Conservation (phyloP, 768 basidiomycete genomes). For the Mycena maculata region DNA sequence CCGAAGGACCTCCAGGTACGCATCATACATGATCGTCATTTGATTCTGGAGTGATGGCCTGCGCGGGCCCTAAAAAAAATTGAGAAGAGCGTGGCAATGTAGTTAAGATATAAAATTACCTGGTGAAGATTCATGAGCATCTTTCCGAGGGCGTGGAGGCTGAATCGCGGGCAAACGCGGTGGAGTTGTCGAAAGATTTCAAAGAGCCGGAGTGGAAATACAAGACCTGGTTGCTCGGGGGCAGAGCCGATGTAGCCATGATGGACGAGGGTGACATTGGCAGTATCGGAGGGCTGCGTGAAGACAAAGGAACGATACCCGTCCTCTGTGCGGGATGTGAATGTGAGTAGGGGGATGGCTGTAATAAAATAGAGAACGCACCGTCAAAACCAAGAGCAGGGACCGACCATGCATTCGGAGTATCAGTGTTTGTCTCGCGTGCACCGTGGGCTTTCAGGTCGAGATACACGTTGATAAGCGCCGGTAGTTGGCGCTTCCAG, state of each 20-base stretch:
- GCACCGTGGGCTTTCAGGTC: background rate
- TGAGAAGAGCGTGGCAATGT: too few species aligned
- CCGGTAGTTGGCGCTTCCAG: conserved; percentile 7
- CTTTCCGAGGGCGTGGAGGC: conserved; percentile 33
- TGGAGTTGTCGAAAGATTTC: conserved; percentile 41
- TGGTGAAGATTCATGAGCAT: conserved; percentile 34
- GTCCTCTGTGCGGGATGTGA: background rate
- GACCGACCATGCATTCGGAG: background rate
- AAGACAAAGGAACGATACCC: background rate
- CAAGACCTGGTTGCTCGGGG: conserved; percentile 31
- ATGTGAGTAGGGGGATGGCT: background rate
- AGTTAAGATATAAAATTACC: conserved; percentile 17
- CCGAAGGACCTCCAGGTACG: conserved; percentile 14
- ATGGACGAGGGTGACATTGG: conserved; percentile 34
- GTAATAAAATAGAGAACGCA: background rate
- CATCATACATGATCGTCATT: conserved; percentile 6
- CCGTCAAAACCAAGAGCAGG: conserved; percentile 9
- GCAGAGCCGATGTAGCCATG: conserved; percentile 39
- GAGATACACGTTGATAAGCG: conserved; percentile 14
- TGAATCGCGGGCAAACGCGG: conserved; percentile 39
- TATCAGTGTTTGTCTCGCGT: background rate
- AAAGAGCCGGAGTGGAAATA: conserved; percentile 34
- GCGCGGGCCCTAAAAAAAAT: background rate
- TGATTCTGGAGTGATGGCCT: background rate
- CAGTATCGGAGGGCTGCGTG: background rate